Conservation (phyloP, 2,329 filamentous ascomycete species). For the Lasiodiplodia hormozganensis region DNA sequence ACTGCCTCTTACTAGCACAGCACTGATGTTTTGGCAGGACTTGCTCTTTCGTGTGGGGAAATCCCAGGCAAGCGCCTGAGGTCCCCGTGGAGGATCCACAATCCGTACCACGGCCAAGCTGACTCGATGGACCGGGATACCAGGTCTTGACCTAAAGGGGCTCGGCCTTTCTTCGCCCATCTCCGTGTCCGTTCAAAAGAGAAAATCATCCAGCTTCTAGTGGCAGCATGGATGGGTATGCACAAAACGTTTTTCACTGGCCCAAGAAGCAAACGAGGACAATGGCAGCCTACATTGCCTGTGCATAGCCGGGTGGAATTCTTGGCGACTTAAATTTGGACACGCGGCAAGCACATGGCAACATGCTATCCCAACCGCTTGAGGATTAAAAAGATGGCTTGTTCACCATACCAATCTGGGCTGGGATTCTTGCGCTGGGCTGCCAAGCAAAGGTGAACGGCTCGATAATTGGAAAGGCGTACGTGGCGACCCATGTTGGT, state of each 20-base stretch:
- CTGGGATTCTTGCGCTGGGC: background rate
- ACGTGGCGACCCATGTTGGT: background rate
- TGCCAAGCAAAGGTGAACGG: background rate
- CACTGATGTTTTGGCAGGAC: no score
- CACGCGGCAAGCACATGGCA: background rate
- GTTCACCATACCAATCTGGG: background rate
- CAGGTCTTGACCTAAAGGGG: background rate
- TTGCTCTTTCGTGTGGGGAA: background rate
- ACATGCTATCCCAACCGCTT: background rate
- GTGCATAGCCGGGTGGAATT: background rate
- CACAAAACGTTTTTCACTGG: background rate
- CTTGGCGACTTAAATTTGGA: background rate
- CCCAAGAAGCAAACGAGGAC: background rate
- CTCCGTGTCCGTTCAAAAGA: background rate
- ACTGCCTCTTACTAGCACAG: background rate
- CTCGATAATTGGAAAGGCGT: background rate
- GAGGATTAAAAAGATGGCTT: background rate
- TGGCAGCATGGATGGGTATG: background rate
- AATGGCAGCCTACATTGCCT: background rate
- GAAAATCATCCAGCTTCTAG: background rate
- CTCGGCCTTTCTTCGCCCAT: background rate
- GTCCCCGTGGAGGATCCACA: background rate
- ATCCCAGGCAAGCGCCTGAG: background rate
- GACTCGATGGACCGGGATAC: slow-evolving; percentile 6
- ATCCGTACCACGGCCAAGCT: background rate